Conservation (phyloP, 2,329 filamentous ascomycete species). For the Elsinoe necatrix region DNA sequence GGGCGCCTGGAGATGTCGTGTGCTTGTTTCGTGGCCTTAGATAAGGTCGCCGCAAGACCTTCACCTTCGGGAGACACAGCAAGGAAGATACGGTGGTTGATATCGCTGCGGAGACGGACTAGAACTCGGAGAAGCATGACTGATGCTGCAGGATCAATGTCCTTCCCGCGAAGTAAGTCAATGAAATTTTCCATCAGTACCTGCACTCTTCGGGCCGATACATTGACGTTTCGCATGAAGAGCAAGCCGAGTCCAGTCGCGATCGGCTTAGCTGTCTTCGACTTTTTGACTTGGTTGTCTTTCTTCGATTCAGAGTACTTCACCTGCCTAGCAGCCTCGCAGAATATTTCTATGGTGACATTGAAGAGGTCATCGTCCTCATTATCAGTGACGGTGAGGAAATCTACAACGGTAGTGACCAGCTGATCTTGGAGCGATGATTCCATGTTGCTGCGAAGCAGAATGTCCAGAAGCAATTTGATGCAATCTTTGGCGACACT, state of each 20-base stretch:
- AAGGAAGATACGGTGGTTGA: conserved; percentile 66
- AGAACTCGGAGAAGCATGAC: conserved; percentile 35
- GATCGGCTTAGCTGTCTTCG: conserved; percentile 8
- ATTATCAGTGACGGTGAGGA: neutral
- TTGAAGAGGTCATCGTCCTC: conserved; percentile 7
- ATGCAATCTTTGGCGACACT: conserved; percentile 11
- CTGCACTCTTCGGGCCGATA: conserved; percentile 10
- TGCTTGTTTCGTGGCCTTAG: conserved; percentile 13
- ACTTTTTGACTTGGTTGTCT: neutral
- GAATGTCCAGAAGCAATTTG: neutral
- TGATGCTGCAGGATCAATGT: conserved; percentile 26
- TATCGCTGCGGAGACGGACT: conserved; percentile 76
- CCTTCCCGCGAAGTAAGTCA: conserved; percentile 29
- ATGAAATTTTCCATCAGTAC: conserved; percentile 17
- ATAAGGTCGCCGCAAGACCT: conserved; percentile 60
- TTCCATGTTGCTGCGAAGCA: neutral
- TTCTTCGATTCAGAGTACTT: neutral
- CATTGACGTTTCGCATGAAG: conserved; percentile 18
- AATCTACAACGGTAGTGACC: conserved; percentile 3
- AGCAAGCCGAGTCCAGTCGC: conserved; percentile 16
- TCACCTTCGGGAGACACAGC: conserved; percentile 62
- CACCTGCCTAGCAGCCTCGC: neutral
- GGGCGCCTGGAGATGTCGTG: conserved; percentile 11
- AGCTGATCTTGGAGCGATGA: conserved; percentile 3
- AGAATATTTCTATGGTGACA: neutral